Base-by-base conservation (phyloP, 1,284 basidiomycete species). In the Pyrrhoderma lamaoense region DNA sequence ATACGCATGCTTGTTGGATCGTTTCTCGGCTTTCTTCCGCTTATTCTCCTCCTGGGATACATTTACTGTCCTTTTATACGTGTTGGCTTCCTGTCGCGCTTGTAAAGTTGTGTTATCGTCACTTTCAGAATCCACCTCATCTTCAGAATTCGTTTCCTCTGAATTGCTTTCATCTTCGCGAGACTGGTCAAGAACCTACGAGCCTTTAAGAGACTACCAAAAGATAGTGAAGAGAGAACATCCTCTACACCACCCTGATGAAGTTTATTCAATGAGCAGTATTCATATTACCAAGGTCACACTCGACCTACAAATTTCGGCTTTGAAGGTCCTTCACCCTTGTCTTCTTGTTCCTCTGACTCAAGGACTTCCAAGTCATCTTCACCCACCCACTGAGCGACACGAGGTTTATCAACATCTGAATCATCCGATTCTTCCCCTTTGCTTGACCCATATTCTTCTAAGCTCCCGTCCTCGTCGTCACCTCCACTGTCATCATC, bases 1-100 rank as follows among this genome's bases (percentile, higher is more conserved):
- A 60, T 67, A 94, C 87, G 94, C 93, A 70, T 96, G 88, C 64
- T 98, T 98, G 65, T 80, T 81, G 2, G 77, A 67, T 42, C 94
- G 75, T 65, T 86, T 88, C 19, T 73, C 64, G 4, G 77, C 35
- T 64, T 63, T 57, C 70, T 70, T 47, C 13, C n/a, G 5, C 18
- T 47, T 36, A 8, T n/a, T 23, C 4, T 21, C 16, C 11, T 18
- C 45, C 14, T 8, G 45, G n/a, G 13, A 16, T 65, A 59, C 14
- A 64, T 63, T 50, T 65, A 66, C 54, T 31, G 27, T 11, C 27
- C 11, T 31, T 31, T 31, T 5, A 5, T 31, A 5, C 27, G 27
- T 5, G 5, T 31, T 31, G 50, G 57, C 35, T 16, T 63, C 68
- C 57, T 68, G 67, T 48, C 64, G 8, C 58, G 58, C 54, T 65